Percentiles rank a stretch among this genome's conserved stretches.
Evolutionary conservation across 2,329 filamentous ascomycete species (phyloP).

Genomic region (Fusarium napiforme): DNA sequence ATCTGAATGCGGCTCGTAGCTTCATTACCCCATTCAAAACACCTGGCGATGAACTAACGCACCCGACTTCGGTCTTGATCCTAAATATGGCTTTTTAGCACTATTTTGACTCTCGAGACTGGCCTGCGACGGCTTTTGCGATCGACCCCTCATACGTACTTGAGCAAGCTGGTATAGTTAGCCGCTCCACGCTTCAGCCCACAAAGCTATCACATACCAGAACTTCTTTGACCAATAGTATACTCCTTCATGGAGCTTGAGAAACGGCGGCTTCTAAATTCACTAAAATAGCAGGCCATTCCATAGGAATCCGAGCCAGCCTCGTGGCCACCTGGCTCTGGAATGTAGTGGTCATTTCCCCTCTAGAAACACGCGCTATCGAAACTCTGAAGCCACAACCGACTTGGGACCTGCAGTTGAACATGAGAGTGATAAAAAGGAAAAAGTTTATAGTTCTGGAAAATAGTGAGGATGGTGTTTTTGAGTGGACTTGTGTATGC

Average conservation of each 20-base stretch:
- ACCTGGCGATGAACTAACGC: too few relatives aligned
- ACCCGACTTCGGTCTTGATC: not conserved
- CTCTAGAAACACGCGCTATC: not conserved
- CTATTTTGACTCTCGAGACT: fast-evolving
- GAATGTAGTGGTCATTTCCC: not conserved
- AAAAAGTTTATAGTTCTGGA: too few relatives aligned
- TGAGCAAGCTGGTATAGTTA: not conserved
- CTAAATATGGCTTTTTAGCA: fast-evolving
- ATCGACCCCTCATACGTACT: too few relatives aligned
- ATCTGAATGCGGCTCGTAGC: too few relatives aligned
- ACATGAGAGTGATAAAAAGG: not conserved
- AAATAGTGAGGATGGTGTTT: too few relatives aligned
- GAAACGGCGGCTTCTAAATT: fast-evolving
- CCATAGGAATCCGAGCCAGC: not conserved
- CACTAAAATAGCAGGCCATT: not conserved
- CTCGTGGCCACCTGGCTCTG: not conserved
- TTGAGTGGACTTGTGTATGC: too few relatives aligned
- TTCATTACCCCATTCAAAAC: not conserved
- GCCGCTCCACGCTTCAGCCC: not conserved
- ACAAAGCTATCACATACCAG: not conserved
- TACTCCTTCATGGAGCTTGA: fast-evolving
- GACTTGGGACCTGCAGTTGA: too few relatives aligned
- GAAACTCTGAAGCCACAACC: not conserved
- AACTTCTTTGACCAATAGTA: not conserved
- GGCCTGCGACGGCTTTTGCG: too few relatives aligned